phyloP scores from a whole-genome alignment of 75 land plant species.

The Pseudotsuga menziesii region DNA sequence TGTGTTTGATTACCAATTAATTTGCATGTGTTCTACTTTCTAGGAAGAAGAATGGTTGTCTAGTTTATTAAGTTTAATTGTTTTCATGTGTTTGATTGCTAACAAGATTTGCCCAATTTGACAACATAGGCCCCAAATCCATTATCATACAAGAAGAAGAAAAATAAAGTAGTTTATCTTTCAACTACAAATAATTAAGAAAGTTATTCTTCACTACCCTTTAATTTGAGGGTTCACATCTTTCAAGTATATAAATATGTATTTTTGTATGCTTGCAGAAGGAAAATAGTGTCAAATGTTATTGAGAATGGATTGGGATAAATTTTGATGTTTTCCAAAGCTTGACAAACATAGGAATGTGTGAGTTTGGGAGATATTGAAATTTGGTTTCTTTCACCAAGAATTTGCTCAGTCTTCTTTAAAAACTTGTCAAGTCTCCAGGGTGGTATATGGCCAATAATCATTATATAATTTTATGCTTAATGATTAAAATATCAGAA shows the following conservation, averaged over 20 bases:
- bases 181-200: neutral
- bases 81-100: neutral
- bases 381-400: neutral
- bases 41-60: no score
- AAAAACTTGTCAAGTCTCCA: no score
- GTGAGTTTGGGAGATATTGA: neutral
- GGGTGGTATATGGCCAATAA: neutral
- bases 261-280: neutral
- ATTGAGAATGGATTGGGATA: neutral
- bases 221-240: neutral
- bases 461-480: neutral
- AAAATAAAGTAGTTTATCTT: neutral
- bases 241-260: neutral
- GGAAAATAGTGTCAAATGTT: neutral
- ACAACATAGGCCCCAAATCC: slow-evolving; percentile 3
- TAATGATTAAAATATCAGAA: neutral
- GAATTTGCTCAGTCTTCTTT: no score
- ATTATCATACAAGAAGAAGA: slow-evolving; percentile 13
- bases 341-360: neutral
- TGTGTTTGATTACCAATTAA: neutral
- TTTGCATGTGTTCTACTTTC: no score
- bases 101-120: neutral
- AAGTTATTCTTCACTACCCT: neutral
- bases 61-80: no score
- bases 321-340: neutral